Conservation (phyloP, 2,329 filamentous ascomycete species). For the Colletotrichum spinosum region DNA sequence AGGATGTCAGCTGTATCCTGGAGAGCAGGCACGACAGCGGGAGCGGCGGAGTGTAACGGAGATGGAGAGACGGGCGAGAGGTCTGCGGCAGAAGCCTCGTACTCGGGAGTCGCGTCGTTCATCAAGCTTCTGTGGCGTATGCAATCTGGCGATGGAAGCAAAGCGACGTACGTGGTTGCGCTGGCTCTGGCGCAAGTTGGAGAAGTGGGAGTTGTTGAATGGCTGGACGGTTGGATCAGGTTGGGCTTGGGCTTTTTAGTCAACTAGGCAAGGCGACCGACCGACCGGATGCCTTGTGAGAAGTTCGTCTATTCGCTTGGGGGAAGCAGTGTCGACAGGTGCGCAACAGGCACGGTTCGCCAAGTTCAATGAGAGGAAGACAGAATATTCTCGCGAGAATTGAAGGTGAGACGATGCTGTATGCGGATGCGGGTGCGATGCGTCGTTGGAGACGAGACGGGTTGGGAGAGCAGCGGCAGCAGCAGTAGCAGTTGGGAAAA, state of each 20-base stretch:
- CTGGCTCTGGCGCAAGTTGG: no score
- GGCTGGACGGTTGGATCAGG: neutral
- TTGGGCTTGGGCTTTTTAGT: constrained; percentile 26
- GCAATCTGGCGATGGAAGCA: no score
- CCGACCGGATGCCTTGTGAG: constrained; percentile 30
- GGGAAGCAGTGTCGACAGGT: no score
- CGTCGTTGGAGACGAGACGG: constrained; percentile 3
- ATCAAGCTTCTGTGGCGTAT: constrained; percentile 49
- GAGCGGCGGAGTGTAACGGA: constrained; percentile 58
- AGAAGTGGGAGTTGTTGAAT: no score
- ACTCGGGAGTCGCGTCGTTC: constrained; percentile 54
- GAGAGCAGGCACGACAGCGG: constrained; percentile 61
- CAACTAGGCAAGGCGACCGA: constrained; percentile 20
- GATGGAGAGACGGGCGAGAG: constrained; percentile 64
- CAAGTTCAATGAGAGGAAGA: no score
- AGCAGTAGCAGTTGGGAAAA: constrained; percentile 12
- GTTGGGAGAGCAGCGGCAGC: constrained; percentile 25
- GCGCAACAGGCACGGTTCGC: no score
- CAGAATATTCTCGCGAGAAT: no score
- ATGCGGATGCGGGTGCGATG: no score
- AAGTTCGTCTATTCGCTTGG: constrained; percentile 7
- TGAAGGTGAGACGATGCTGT: no score
- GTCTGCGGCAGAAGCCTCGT: constrained; percentile 66
- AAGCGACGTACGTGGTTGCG: no score
- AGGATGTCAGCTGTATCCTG: constrained; percentile 65